Evolutionary conservation across 2,329 filamentous ascomycete genomes (phyloP).

Genomic region (Nemania serpens): DNA sequence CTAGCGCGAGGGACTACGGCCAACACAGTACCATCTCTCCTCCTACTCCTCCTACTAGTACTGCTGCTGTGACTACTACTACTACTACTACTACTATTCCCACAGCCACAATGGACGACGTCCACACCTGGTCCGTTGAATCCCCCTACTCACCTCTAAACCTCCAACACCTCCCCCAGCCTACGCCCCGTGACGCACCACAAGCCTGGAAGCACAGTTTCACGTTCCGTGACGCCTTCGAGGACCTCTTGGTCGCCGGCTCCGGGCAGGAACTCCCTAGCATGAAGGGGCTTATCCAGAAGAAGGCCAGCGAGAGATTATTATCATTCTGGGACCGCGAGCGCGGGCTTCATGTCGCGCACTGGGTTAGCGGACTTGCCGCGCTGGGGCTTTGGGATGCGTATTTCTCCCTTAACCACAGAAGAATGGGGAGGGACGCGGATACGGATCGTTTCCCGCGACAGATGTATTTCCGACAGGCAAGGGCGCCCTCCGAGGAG

Average conservation of each 20-base stretch:
- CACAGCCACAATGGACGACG: slow-evolving; percentile 28
- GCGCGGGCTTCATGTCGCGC: slow-evolving; percentile 46
- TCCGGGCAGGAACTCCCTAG: slow-evolving; percentile 49
- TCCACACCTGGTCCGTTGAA: slow-evolving; percentile 44
- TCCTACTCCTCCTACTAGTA: neutral
- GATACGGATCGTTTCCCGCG: no score
- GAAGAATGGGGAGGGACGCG: slow-evolving; percentile 2
- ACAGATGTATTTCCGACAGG: neutral
- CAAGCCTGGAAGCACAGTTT: slow-evolving; percentile 41
- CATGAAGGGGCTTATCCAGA: slow-evolving; percentile 38
- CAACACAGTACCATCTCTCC: neutral
- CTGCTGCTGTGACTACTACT: slow-evolving; percentile 1
- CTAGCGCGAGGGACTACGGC: neutral
- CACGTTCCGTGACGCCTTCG: slow-evolving; percentile 62
- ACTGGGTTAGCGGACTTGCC: slow-evolving; percentile 49
- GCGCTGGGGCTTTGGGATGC: slow-evolving; percentile 45
- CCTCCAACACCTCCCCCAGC: slow-evolving; percentile 53
- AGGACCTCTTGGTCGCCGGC: slow-evolving; percentile 58
- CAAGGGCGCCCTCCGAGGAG: neutral
- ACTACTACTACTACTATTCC: neutral
- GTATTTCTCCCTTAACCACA: slow-evolving; percentile 37
- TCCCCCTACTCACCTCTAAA: slow-evolving; percentile 52
- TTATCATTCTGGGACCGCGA: neutral
- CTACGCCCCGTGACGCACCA: slow-evolving; percentile 50
- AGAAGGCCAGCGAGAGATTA: slow-evolving; percentile 5